A percentile compares a stretch with the other conserved stretches of the same genome.
Evolutionary conservation across 139 green algal genomes (phyloP).

Genomic region (Eudorina sp.): DNA sequence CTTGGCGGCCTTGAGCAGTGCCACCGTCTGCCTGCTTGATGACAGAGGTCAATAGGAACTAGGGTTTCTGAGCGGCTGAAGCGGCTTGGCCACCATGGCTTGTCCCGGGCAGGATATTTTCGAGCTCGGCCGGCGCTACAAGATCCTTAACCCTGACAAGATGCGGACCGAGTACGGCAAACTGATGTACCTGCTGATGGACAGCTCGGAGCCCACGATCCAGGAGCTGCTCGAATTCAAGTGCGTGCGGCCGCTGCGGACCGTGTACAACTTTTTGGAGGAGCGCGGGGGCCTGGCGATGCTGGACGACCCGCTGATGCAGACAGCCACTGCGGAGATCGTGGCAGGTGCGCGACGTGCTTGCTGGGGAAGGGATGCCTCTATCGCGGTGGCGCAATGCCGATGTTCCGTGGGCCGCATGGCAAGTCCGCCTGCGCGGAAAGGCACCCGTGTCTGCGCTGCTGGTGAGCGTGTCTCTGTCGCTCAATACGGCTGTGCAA

Average conservation of each 20-base stretch:
- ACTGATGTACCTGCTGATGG: slow-evolving; percentile 91
- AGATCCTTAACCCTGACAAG: slow-evolving; percentile 96
- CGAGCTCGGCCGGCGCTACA: slow-evolving; percentile 92
- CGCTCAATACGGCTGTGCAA: too few relatives aligned
- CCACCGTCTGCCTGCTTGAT: too few relatives aligned
- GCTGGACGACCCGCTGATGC: slow-evolving; percentile 84
- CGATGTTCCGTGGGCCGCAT: too few relatives aligned
- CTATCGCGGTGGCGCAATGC: too few relatives aligned
- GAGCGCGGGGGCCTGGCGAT: slow-evolving; percentile 67
- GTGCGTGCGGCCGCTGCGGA: slow-evolving; percentile 80
- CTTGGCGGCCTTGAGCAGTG: too few relatives aligned
- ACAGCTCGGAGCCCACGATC: slow-evolving; percentile 68
- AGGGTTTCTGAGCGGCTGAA: too few relatives aligned
- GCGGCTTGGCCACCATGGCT: too few relatives aligned
- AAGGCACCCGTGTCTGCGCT: too few relatives aligned
- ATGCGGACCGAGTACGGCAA: slow-evolving; percentile 95
- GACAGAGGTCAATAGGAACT: too few relatives aligned
- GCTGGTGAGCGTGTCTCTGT: too few relatives aligned
- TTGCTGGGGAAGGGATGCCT: too few relatives aligned
- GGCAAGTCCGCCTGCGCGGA: too few relatives aligned
- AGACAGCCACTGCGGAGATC: slow-evolving; percentile 89
- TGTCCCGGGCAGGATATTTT: slow-evolving; percentile 74
- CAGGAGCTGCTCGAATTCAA: slow-evolving; percentile 91
- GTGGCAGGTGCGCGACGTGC: slow-evolving; percentile 63
- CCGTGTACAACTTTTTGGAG: slow-evolving; percentile 87